Evolutionary conservation across 352 stramenopile genomes (phyloP).

Genomic region (Phytophthora citrophthora): DNA sequence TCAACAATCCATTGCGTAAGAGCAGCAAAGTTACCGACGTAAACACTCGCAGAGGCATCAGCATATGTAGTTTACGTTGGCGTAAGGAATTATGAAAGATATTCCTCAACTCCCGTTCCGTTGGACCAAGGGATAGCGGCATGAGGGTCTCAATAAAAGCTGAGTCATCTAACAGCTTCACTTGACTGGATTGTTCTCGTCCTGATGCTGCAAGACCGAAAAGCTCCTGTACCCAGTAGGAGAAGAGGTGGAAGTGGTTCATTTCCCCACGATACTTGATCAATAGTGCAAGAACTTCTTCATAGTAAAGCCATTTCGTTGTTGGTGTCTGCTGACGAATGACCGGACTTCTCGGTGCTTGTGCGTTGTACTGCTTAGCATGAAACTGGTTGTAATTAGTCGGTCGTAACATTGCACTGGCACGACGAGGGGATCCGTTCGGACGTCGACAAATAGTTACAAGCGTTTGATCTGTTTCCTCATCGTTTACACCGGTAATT

Average conservation of each 20-base stretch:
- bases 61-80: constrained; percentile 53
- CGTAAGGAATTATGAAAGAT: constrained; percentile 74
- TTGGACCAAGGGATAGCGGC: constrained; percentile 53
- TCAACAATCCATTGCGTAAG: constrained; percentile 62
- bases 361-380: constrained; percentile 52
- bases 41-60: constrained; percentile 72
- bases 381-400: constrained; percentile 75
- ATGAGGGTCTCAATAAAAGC: constrained; percentile 53
- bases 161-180: constrained; percentile 50
- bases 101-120: constrained; percentile 61
- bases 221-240: constrained; percentile 60
- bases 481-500: neutral
- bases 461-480: neutral
- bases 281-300: constrained; percentile 63
- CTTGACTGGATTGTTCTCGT: neutral
- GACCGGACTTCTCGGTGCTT: constrained; percentile 54
- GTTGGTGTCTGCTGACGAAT: constrained; percentile 35
- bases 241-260: constrained; percentile 71
- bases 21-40: constrained; percentile 67
- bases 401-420: constrained; percentile 37
- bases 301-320: constrained; percentile 59
- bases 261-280: constrained; percentile 67
- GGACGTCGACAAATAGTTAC: constrained; percentile 20
- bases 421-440: constrained; percentile 14
- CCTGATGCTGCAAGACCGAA: constrained; percentile 42